Evolutionary conservation across 208 protist genomes (phyloP), one percentile per base, ranked within the genome.

Genomic region (Phytomonas sp.): DNA sequence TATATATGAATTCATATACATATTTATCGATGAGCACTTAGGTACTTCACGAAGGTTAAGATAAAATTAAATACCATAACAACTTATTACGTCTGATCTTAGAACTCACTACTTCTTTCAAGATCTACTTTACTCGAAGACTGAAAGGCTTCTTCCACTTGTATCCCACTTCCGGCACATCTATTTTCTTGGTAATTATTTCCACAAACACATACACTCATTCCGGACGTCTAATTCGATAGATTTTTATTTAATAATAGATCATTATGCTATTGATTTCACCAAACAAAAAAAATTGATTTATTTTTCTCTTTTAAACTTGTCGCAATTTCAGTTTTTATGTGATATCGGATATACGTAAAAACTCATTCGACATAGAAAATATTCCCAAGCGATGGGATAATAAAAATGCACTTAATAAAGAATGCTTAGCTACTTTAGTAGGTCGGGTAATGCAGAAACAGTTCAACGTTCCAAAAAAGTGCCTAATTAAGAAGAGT

Each of bases 271-370:
- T 19, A 56, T 56, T 6, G 8, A 26, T 26, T 26, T 56, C 10
- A 56, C 11, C 2, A 56, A 56, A 37, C 3, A 37, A 37, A 31
- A 71, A 63, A 60, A 63, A 71, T 37, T 62, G 60, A 34, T 74
- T n/a, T 61, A 26, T 60, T 33, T 63, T 34, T 49, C 0, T 6
- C 63, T 62, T 37, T 62, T 31, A 11, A 64, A 37, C 19, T 64
- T 64, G 14, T 33, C 23, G 32, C 30, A 29, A 33, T 64, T 33
- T 64, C 61, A 64, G 10, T 37, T 56, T 16, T 56, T 4, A 26
- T 19, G 45, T 26, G 45, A 5, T 26, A 26, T 26, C 16, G 26
- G 16, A 56, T 56, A 26, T 23, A 26, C 19, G 26, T 26, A 56
- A 26, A 56, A 56, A 56, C 45, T 26, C 5, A 23, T 56, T 26